Evolutionary conservation across 345 rosid species (phyloP), one percentile per base, ranked within the genome.

Genomic region (Cardiospermum halicacabum): DNA sequence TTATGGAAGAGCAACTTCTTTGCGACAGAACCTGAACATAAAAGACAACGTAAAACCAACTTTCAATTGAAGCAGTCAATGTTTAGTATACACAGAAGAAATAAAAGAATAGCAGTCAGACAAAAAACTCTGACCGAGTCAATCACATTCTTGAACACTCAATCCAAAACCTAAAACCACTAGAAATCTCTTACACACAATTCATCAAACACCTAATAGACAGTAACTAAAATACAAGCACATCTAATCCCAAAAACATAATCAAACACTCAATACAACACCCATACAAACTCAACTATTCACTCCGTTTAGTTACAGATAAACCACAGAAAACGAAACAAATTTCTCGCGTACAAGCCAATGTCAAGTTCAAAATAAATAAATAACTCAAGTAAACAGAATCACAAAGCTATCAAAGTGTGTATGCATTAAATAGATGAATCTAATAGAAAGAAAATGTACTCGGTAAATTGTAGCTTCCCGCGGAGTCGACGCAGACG

Each of bases 381-480:
- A 34, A 34, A n/a, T n/a, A n/a, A n/a, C n/a, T 34, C 8, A 34
- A 34, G 39, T 34, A 34, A 34, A 34, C 6, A 34, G 8, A 34
- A 34, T 6, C 9, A 4, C 5, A 34, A 34, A 34, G 10, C 6
- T 34, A 4, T n/a, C n/a, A n/a, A 2, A 5, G 39, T 4, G 39
- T 25, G 24, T 4, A 58, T 31, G 48, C 18, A 53, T n/a, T 32
- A 0, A 25, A 5, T 58, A 6, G 25, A 22, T 60, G 7, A 16
- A 43, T 16, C 13, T 28, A 22, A 9, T n/a, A n/a, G n/a, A n/a
- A 62, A 72, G 36, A 34, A 10, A 34, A 62, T 72, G 36, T 74
- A 89, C 98, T 74, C 68, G 71, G 63, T 70, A 85, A 34, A 83
- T 79, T 28, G 79, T 72, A 67, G 89, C 84, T 60, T 84, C 89